Conservation (phyloP, 2,329 filamentous ascomycete species). For the Aschersonia sp. region DNA sequence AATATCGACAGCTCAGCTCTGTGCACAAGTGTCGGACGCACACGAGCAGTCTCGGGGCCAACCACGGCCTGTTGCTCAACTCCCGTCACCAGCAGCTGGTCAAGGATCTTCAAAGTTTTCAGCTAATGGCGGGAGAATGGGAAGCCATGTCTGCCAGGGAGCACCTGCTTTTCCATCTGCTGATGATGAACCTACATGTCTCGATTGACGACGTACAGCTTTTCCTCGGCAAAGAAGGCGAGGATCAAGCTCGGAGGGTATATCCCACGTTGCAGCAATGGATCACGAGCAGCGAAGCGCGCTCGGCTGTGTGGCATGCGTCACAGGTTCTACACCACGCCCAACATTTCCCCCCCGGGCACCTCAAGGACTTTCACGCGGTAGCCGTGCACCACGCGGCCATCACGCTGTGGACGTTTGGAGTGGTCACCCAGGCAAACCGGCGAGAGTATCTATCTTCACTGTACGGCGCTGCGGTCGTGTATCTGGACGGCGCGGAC, state of each 20-base stretch:
- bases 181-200: slow-evolving; percentile 49
- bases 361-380: slow-evolving; percentile 51
- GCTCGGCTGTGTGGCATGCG: slow-evolving; percentile 51
- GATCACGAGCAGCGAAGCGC: slow-evolving; percentile 37
- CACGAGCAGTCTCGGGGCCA: slow-evolving; percentile 21
- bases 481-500: slow-evolving; percentile 44
- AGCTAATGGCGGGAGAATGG: slow-evolving; percentile 26
- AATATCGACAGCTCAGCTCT: slow-evolving; percentile 46
- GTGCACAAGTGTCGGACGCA: slow-evolving; percentile 33
- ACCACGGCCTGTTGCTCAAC: slow-evolving; percentile 30
- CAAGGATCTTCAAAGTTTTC: slow-evolving; percentile 36
- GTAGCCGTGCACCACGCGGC: slow-evolving; percentile 55
- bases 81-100: slow-evolving; percentile 49
- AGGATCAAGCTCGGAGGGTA: slow-evolving; percentile 46
- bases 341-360: slow-evolving; percentile 33
- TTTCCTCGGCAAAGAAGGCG: slow-evolving; percentile 52
- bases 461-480: slow-evolving; percentile 20
- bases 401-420: slow-evolving; percentile 55
- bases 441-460: slow-evolving; percentile 14
- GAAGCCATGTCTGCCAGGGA: slow-evolving; percentile 29
- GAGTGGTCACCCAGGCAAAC: slow-evolving; percentile 36
- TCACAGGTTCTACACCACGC: slow-evolving; percentile 51
- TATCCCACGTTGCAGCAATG: slow-evolving; percentile 45
- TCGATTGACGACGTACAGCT: slow-evolving; percentile 51
- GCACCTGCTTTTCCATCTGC: slow-evolving; percentile 33